Evolutionary conservation across 2,329 filamentous ascomycete genomes (phyloP), one percentile per base, ranked within the genome.

Genomic region (Fusarium liriodendri): DNA sequence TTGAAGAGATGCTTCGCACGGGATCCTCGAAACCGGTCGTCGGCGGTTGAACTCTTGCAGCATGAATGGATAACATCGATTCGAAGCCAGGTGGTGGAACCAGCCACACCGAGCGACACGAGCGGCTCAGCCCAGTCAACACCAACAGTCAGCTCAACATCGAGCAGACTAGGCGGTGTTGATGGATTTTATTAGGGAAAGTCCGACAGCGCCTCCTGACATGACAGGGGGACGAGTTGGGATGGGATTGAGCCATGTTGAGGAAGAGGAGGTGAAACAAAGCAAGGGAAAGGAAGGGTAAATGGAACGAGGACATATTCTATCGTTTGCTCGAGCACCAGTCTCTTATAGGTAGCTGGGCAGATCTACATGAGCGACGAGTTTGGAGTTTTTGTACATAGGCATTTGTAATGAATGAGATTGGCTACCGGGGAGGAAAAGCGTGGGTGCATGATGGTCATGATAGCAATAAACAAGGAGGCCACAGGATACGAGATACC

Each of bases 51-150:
- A 82, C 85, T 99, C 69, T 87, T 99, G 66, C 95, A 98, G 82
- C 95, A 98, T 82, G 95, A 97, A 80, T 99, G 97, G 97, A 92
- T 93, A 74, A 89, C 91, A 85, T 87, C 86, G 38, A 92, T 92
- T 69, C 87, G 90, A 73, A 90, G 86, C 74, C 88, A 91, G 78
- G 89, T 92, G 9, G 89, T 92, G 33, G 90, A 92, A 76, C 90
- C 90, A 14, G 81, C 86, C 58, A 93, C 90, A 25, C 90, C 90
- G 16, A 92, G 89, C 76, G 90, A 92, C 45, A 80, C 82, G 18
- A 85, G 85, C 75, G 82, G 83, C 61, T 86, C 85, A 57, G 72
- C 81, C 37, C 80, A 82, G 73, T 81, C 81, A 58, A 83, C 81
- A 37, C 82, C 82, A 22, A 75, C 79, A 38, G 78, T 79, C 11